phyloP scores from a whole-genome alignment of 148 eudicot genomes.

The Rhododendron vialii region DNA sequence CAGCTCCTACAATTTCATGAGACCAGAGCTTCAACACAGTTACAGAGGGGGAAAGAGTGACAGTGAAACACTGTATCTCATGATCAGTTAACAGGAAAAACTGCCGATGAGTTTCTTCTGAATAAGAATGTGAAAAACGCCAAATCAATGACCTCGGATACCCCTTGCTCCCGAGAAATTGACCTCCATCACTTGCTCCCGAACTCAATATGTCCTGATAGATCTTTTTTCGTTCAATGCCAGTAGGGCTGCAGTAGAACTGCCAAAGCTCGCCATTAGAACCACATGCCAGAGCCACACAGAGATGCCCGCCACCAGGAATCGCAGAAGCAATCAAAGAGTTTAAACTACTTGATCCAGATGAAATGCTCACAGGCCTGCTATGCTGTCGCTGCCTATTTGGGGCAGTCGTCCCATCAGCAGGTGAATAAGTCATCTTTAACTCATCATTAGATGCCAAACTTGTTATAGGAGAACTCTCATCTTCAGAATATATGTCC shows the following conservation, averaged over 20 bases:
- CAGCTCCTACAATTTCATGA: conserved; percentile 78
- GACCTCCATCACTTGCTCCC: conserved; percentile 30
- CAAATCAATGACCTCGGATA: conserved; percentile 85
- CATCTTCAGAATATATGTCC: conserved; percentile 53
- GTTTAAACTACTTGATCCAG: conserved; percentile 41
- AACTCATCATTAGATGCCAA: conserved; percentile 42
- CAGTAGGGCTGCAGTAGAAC: conserved; percentile 62
- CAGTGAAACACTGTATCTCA: conserved; percentile 72
- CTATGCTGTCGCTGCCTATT: conserved; percentile 28
- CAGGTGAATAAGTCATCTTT: conserved; percentile 26
- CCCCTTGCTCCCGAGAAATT: conserved; percentile 41
- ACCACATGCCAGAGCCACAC: conserved; percentile 79
- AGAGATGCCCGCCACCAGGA: conserved; percentile 36
- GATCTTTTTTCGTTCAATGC: conserved; percentile 40
- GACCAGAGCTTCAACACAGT: conserved; percentile 72
- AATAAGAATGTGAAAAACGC: conserved; percentile 41
- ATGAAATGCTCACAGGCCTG: conserved; percentile 34
- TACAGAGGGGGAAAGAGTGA: conserved; percentile 41
- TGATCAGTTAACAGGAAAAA: conserved; percentile 76
- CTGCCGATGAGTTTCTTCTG: conserved; percentile 40
- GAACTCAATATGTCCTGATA: conserved; percentile 25
- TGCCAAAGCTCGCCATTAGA: conserved; percentile 79
- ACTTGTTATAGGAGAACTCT: conserved; percentile 35
- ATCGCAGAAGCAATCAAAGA: conserved; percentile 72
- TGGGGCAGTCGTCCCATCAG: conserved; percentile 34